These are phyloP conservation scores for Hylodesmum podocarpum DNA, from an alignment of 306 rosid genomes.

Conservation along the genomic window DNA sequence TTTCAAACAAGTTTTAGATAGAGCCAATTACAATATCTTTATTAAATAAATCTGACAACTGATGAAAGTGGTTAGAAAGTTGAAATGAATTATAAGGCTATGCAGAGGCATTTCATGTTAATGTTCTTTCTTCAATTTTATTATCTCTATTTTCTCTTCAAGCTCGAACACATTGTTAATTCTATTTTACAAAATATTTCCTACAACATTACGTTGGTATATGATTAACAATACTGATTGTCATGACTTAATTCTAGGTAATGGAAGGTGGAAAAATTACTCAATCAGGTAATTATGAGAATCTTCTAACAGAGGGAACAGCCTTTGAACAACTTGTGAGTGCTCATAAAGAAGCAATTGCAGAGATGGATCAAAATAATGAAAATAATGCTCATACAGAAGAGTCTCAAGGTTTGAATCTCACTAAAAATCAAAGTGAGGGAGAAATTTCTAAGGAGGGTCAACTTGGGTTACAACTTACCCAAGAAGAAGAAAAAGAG, in stretches of 20 bases:
- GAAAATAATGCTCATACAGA: conserved; percentile 31
- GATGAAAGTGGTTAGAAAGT: no score
- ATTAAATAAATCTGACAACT: no score
- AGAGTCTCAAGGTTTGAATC: conserved; percentile 25
- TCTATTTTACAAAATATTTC: no score
- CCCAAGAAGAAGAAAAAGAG: conserved; percentile 70
- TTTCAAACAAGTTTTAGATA: no score
- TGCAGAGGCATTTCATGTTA: no score
- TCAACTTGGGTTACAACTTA: conserved; percentile 50
- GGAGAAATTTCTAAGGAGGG: conserved; percentile 38
- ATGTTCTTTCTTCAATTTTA: no score
- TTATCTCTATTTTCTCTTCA: no score
- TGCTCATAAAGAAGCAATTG: conserved; percentile 64
- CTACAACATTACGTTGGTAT: neutral
- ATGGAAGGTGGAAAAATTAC: conserved; percentile 61
- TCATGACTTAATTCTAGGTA: conserved; percentile 48
- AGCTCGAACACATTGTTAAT: no score
- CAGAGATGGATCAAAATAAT: conserved; percentile 31
- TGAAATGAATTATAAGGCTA: no score
- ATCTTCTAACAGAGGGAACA: conserved; percentile 59
- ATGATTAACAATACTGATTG: neutral
- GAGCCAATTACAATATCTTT: no score
- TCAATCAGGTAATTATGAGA: conserved; percentile 71
- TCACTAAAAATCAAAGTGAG: conserved; percentile 31
- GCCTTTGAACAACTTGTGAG: conserved; percentile 78